Conservation (phyloP, 352 stramenopile species). For the Phytophthora quininea region DNA sequence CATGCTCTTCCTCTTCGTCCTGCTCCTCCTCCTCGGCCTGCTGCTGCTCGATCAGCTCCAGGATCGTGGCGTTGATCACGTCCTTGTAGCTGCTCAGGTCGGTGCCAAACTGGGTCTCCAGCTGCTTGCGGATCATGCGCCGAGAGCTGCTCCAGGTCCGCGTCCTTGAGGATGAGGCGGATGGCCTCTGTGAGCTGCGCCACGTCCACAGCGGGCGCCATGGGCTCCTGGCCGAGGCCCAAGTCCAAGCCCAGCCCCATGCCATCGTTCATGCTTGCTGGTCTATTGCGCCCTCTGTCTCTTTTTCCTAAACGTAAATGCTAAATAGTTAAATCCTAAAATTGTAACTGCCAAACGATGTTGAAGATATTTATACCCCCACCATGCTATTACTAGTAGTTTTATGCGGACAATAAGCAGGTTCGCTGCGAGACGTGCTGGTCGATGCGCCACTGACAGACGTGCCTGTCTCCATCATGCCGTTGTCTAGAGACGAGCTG, state of each 20-base stretch:
- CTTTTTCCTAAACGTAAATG: background rate
- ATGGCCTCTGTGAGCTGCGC: slow-evolving; percentile 73
- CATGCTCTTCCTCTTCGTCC: slow-evolving; percentile 41
- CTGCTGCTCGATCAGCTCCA: slow-evolving; percentile 83
- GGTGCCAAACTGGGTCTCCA: slow-evolving; percentile 77
- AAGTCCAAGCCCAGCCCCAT: slow-evolving; percentile 69
- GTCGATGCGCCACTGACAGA: slow-evolving; percentile 5
- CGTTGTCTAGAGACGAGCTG: slow-evolving; percentile 41
- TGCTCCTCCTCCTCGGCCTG: slow-evolving; percentile 70
- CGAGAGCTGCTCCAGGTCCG: slow-evolving; percentile 86
- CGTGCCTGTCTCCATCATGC: slow-evolving; percentile 11
- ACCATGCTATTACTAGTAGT: background rate
- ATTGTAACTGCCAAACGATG: background rate
- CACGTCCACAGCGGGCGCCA: slow-evolving; percentile 56
- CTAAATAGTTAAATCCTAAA: no score
- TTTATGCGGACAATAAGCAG: no score
- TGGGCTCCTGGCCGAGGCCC: slow-evolving; percentile 46
- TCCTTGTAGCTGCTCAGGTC: slow-evolving; percentile 85
- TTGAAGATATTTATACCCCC: background rate
- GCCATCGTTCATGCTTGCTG: slow-evolving; percentile 56
- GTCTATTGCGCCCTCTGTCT: background rate
- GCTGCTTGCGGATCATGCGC: slow-evolving; percentile 88
- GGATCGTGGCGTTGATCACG: slow-evolving; percentile 83
- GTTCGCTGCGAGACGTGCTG: background rate
- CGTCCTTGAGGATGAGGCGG: slow-evolving; percentile 76